Conservation (phyloP, 345 rosid species). For the Populus nigra region DNA sequence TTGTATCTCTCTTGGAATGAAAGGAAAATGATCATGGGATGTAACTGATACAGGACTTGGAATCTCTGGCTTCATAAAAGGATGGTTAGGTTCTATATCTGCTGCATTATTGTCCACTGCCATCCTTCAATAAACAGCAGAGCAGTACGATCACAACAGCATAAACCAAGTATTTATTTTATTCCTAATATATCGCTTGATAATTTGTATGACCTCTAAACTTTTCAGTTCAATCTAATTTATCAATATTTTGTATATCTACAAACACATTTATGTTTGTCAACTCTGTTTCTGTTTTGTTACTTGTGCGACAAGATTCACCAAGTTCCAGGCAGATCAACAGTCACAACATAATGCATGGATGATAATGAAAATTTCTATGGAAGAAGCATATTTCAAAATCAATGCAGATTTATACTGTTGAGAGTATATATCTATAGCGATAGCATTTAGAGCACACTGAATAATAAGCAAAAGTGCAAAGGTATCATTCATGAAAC, state of each 20-base stretch:
- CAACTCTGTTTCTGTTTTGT: not conserved
- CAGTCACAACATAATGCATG: not conserved
- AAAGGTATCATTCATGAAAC: not conserved
- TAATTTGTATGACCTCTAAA: not conserved
- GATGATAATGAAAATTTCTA: not conserved
- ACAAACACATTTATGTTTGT: not conserved
- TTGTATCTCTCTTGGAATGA: not conserved
- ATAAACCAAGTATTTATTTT: not conserved
- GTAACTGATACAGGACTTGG: not conserved
- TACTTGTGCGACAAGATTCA: not conserved
- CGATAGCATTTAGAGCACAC: not conserved
- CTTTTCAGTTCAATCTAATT: not conserved
- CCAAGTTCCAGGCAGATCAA: not conserved
- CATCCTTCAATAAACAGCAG: constrained; percentile 12
- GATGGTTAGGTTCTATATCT: not conserved
- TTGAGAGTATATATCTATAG: not conserved
- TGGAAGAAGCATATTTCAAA: not conserved
- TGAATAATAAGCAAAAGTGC: not conserved
- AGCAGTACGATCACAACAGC: not conserved
- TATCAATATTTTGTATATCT: not conserved
- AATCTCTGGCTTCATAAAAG: constrained; percentile 2
- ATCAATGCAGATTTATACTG: not conserved
- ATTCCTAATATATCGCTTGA: not conserved
- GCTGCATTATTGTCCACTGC: not conserved
- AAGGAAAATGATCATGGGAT: constrained; percentile 1